Base-by-base conservation (phyloP, 2,329 filamentous ascomycete species). In the Pezicula rhizophila region DNA sequence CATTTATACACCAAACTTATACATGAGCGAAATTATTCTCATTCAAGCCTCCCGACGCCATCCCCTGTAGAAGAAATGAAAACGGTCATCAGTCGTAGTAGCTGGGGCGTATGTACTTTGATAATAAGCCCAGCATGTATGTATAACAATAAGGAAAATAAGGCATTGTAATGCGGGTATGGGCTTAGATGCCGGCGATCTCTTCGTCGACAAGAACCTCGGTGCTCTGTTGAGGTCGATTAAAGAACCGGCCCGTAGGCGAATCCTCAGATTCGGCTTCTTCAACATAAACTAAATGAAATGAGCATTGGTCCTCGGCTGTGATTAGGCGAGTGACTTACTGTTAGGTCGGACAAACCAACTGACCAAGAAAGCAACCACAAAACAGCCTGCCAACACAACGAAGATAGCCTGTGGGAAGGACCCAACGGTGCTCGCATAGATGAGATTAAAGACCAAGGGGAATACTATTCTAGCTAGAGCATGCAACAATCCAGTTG, bases 391-490 rank as follows among this genome's bases (percentile, higher is more conserved):
- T 1, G 78, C 72, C 40, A 97, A 68, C 44, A 87, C 79, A 8
- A 95, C 79, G 65, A 96, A 96, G 1, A 95, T 84, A 1, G 89
- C 82, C 66, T 93, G 89, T 0, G 89, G 82, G 56, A 87, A 92
- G 1, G 70, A 81, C 17, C 77, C 81, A 1, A 96, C 88, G 0
- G 93, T 97, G 2, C 77, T 72, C 12, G 85, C 86, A 64, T 95
- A 99, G 8, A 97, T 80, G 5, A 87, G 79, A 61, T 93, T 95
- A 68, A 96, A 95, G 1, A 92, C 63, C 0, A 89, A 77, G 0
- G 93, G 93, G 1, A 86, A 84, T 11, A 95, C 65, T 2, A 97
- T 82, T 52, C 90, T 76, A 3, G 87, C 80, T 33, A 96, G 69
- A 1, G 89, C 87, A 67, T 97, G 92, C 50, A 97, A 69, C 52